phyloP scores from a whole-genome alignment of 257 asterid species.

The Voacanga thouarsii region DNA sequence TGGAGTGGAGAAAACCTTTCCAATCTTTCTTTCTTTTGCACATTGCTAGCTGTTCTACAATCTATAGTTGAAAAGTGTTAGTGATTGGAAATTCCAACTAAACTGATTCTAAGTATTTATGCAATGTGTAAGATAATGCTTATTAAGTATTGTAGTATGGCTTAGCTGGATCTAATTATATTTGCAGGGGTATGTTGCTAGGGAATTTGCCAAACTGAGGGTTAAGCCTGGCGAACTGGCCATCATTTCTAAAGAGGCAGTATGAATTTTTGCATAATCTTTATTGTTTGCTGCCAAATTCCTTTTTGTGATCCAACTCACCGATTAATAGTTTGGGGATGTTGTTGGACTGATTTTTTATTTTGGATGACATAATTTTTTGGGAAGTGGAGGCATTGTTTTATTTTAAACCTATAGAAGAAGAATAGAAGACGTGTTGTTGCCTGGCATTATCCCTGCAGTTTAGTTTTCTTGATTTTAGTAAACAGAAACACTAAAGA shows the following conservation, averaged over 20 bases:
- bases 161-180: not conserved
- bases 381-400: not conserved
- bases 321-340: not conserved
- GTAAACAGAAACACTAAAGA: not conserved
- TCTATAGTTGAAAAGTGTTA: not conserved
- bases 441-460: not conserved
- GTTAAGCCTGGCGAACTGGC: constrained; percentile 87
- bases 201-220: constrained; percentile 92
- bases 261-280: constrained; percentile 29
- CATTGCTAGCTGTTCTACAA: not conserved
- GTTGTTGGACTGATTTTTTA: not conserved
- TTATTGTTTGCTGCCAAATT: not conserved
- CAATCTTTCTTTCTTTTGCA: not conserved
- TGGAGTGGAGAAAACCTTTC: not conserved
- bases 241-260: constrained; percentile 91
- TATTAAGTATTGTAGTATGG: not conserved
- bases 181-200: constrained; percentile 90
- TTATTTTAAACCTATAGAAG: not conserved
- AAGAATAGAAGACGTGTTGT: not conserved
- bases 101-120: not conserved
- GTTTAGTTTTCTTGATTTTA: constrained; percentile 2
- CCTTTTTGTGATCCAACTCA: not conserved
- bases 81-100: not conserved
- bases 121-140: not conserved
- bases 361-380: not conserved